phyloP scores from a whole-genome alignment of 2,329 filamentous ascomycete genomes.

The Fusarium sp. region DNA sequence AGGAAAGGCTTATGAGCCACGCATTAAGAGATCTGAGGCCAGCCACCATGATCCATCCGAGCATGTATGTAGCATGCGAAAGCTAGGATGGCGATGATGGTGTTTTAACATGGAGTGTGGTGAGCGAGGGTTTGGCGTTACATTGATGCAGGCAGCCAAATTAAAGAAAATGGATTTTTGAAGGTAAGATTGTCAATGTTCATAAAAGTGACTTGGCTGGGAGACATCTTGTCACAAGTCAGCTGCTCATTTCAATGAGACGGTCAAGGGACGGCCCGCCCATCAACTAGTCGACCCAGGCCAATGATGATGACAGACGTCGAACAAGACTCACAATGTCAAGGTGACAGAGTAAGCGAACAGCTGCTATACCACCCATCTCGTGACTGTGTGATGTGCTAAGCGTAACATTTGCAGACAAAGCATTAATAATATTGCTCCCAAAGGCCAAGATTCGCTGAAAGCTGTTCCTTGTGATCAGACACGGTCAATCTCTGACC shows the following conservation, averaged over 20 bases:
- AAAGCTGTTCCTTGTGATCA: constrained; percentile 10
- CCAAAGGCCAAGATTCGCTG: background rate
- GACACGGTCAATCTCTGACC: background rate
- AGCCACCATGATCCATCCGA: constrained; percentile 32
- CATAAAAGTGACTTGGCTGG: background rate
- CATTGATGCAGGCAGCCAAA: constrained; percentile 21
- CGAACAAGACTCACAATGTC: constrained; percentile 1
- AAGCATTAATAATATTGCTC: background rate
- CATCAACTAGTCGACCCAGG: constrained; percentile 29
- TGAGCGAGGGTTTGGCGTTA: constrained; percentile 18
- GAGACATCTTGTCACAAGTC: constrained; percentile 16
- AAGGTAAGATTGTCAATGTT: background rate
- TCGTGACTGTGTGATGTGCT: constrained; percentile 1
- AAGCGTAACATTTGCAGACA: constrained; percentile 10
- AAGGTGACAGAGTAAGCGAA: constrained; percentile 10
- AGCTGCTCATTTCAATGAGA: constrained; percentile 32
- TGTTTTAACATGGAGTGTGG: constrained; percentile 15
- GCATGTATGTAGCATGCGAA: background rate
- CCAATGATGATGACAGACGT: constrained; percentile 12
- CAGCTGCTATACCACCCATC: background rate
- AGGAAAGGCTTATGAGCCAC: constrained; percentile 36
- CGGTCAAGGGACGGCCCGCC: constrained; percentile 42
- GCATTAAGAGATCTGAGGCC: constrained; percentile 39
- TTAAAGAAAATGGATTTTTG: background rate
- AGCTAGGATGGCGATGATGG: constrained; percentile 1